A percentile compares a stretch with the other conserved stretches of the same genome.
phyloP scores from a whole-genome alignment of 2,329 filamentous ascomycete species.

The Aspergillus sp. region DNA sequence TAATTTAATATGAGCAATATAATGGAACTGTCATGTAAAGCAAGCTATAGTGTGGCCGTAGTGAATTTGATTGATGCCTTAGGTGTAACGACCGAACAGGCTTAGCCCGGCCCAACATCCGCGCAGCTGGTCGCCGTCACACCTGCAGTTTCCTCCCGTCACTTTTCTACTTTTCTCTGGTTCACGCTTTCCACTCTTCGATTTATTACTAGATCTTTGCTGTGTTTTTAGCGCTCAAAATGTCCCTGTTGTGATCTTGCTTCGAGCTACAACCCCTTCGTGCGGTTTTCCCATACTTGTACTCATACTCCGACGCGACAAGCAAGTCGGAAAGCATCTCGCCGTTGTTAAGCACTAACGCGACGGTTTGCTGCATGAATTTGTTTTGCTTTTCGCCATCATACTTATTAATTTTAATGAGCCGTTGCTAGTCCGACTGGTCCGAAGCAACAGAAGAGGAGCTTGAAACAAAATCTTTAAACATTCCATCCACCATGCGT shows the following conservation, averaged over 20 bases:
- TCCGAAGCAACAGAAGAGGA: not conserved
- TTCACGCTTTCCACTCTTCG: not conserved
- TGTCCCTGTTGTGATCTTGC: not conserved
- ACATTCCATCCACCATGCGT: constrained; percentile 57
- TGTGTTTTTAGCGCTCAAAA: not conserved
- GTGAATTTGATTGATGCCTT: not conserved
- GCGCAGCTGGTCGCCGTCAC: not conserved
- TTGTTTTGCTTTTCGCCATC: not conserved
- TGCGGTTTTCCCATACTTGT: not conserved
- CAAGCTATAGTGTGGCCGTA: not conserved
- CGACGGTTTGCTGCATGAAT: not conserved
- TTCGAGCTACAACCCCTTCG: not conserved
- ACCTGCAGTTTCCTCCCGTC: constrained; percentile 1
- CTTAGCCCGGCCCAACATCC: constrained; percentile 5
- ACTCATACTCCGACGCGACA: not conserved
- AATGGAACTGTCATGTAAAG: not conserved
- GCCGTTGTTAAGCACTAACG: not conserved
- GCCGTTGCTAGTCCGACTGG: not conserved
- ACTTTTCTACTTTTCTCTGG: constrained; percentile 3
- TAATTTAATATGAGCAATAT: not conserved
- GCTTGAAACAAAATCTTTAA: not conserved
- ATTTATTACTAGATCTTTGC: not conserved
- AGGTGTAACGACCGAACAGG: constrained; percentile 12
- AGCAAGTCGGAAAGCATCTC: not conserved
- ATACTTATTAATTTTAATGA: not conserved